Evolutionary conservation across 2,329 filamentous ascomycete species (phyloP), one percentile per base, ranked within the genome.

Genomic region (Phialemoniopsis sp.): DNA sequence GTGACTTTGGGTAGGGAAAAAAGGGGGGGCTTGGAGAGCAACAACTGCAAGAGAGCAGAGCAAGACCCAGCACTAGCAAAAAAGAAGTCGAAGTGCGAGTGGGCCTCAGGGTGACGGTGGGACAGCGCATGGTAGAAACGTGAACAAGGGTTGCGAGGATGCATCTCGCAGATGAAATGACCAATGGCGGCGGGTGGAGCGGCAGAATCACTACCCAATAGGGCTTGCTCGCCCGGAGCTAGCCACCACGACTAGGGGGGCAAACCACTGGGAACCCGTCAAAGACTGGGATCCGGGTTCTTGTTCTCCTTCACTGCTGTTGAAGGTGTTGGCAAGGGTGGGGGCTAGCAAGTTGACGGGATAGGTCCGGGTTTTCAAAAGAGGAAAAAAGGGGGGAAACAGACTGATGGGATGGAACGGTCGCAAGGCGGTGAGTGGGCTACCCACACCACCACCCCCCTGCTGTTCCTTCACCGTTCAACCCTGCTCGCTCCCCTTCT

Each of bases 81-180:
- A 50, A 49, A 48, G 42, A 49, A 51, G 52, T 56, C 53, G 48
- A 48, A 57, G 58, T 51, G 59, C 59, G 59, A 47, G 51, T 53
- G 48, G 53, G 61, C 55, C 56, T 26, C 56, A 55, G 49, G 36
- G 49, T 46, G 42, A 46, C 49, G 53, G 60, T 63, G 61, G 62
- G 58, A 68, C 67, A 64, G 51, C 60, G 66, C 67, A 73, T 72
- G 66, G 15, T 66, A 66, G 62, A 69, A 69, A 68, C 59, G 65
- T 67, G 68, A 70, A 64, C 69, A 60, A 68, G 68, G 56, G 48
- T 26, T 26, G 52, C 49, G 47, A 42, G 50, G 55, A 61, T 62
- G 64, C 60, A 64, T 66, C 64, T 66, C 31, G 21, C 21, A 64
- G 62, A 76, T 74, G 66, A 69, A 66, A 57, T 61, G 62, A 50